Evolutionary conservation across 768 basidiomycete species (phyloP).

Genomic region (Panaeolus papilionaceus): DNA sequence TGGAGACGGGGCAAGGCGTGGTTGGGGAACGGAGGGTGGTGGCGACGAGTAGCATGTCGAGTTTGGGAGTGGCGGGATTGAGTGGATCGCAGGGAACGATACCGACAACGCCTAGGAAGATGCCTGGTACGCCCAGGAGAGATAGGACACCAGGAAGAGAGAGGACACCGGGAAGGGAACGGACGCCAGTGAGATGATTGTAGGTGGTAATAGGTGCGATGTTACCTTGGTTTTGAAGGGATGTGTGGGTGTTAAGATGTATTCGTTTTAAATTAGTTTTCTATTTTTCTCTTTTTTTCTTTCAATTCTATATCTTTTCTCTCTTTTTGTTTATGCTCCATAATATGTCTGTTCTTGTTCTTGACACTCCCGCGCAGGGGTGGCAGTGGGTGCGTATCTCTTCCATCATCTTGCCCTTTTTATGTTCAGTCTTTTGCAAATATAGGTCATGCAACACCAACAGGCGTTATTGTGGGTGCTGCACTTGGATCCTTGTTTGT

Average conservation of each 20-base stretch:
- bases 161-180: conserved; percentile 36
- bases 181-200: conserved; percentile 16
- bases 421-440: background rate
- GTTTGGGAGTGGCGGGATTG: too few relatives aligned
- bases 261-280: background rate
- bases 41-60: conserved; percentile 40
- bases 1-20: conserved; percentile 55
- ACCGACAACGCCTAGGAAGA: conserved; percentile 66
- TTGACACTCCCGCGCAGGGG: too few relatives aligned
- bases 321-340: background rate
- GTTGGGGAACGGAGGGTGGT: conserved; percentile 64
- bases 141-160: conserved; percentile 54
- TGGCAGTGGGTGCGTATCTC: background rate
- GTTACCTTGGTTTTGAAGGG: background rate
- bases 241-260: background rate
- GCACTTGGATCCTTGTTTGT: background rate
- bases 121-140: conserved; percentile 71
- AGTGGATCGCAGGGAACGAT: conserved; percentile 25
- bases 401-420: background rate
- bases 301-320: background rate
- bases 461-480: background rate
- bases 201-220: background rate
- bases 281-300: background rate
- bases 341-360: too few relatives aligned
- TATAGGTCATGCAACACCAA: background rate